Conservation (phyloP, 1,284 basidiomycete species). For the Cryptococcus sp. region DNA sequence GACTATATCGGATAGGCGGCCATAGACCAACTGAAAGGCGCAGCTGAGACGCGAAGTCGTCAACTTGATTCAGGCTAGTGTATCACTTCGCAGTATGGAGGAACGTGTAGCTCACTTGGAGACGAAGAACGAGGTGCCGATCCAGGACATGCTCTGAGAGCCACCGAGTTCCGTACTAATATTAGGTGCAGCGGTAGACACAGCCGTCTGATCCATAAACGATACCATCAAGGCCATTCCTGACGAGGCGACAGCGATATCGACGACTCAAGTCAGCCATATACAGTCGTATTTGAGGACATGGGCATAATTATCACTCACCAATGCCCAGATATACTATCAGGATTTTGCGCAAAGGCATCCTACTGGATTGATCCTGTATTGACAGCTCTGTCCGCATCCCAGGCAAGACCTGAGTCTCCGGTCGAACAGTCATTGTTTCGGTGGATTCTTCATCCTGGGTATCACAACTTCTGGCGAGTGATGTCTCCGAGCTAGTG, state of each 20-base stretch:
- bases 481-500: background rate
- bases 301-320: conserved; percentile 4
- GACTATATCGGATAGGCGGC: conserved; percentile 39
- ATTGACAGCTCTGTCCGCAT: conserved; percentile 14
- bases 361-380: conserved; percentile 33
- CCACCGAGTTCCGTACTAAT: conserved; percentile 35
- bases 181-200: conserved; percentile 34
- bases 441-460: background rate
- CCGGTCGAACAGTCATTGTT: background rate
- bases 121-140: conserved; percentile 40
- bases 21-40: conserved; percentile 40
- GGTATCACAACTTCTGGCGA: background rate
- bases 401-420: background rate
- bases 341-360: conserved; percentile 25
- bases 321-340: conserved; percentile 38
- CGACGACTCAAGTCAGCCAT: background rate
- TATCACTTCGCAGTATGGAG: background rate
- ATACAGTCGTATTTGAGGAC: background rate
- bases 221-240: conserved; percentile 34
- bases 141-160: conserved; percentile 33
- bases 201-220: conserved; percentile 42
- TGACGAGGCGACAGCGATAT: background rate
- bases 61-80: background rate
- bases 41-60: conserved; percentile 17
- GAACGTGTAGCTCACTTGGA: conserved; percentile 27